These are phyloP conservation scores for Cytospora piceae DNA, from an alignment of 2,329 filamentous ascomycete genomes.

Conservation along the genomic window DNA sequence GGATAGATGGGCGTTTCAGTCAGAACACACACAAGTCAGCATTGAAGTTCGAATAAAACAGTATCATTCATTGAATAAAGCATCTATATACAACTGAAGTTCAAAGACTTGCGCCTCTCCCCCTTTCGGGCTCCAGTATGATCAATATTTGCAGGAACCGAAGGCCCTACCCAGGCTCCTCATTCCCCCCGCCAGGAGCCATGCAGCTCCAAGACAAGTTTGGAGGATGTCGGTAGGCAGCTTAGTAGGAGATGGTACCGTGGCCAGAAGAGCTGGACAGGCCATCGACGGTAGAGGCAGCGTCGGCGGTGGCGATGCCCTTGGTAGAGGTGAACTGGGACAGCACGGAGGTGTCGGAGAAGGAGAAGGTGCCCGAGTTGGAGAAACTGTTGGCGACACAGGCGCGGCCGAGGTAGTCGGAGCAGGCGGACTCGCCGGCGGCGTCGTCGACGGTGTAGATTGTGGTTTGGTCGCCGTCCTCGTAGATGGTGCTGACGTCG, in stretches of 20 bases:
- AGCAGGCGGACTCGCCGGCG: constrained; percentile 46
- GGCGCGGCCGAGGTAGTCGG: constrained; percentile 48
- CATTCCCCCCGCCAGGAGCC: neutral
- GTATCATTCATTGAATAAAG: neutral
- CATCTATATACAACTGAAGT: neutral
- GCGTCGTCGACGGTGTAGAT: constrained; percentile 33
- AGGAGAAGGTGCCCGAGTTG: constrained; percentile 43
- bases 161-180: no score
- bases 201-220: neutral
- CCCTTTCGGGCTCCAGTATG: no score
- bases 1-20: no score
- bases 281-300: constrained; percentile 41
- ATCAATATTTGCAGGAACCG: neutral
- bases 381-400: constrained; percentile 58
- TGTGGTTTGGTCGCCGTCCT: constrained; percentile 34
- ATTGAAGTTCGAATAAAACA: neutral
- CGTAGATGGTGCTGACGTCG: constrained; percentile 50
- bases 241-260: constrained; percentile 44
- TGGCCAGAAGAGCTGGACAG: constrained; percentile 50
- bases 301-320: constrained; percentile 51
- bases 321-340: constrained; percentile 53
- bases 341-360: constrained; percentile 53
- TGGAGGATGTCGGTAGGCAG: neutral
- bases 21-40: no score
- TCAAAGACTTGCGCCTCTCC: neutral